Evolutionary conservation across 352 stramenopile genomes (phyloP), one percentile per base, ranked within the genome.

Genomic region (Globisporangium nodosum): DNA sequence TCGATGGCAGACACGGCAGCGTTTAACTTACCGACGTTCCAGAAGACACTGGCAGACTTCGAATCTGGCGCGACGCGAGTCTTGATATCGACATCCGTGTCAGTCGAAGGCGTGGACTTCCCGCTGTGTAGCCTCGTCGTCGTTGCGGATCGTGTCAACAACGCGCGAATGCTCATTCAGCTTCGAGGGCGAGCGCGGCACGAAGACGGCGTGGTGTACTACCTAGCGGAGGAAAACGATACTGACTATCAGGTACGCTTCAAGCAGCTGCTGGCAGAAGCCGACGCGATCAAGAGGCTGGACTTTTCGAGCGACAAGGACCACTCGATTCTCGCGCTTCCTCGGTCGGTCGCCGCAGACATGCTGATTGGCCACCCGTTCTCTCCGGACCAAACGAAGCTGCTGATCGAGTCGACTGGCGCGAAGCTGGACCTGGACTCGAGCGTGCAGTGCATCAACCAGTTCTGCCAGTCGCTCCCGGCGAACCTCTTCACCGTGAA

Each of bases 101-200:
- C 85, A 0, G 71, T 78, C 30, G 85, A 94, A 61, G 84, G 84
- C 7, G 75, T 94, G 24, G 85, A 94, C 57, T 92, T 94, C 47
- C 85, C 85, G 21, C 69, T 85, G 30, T 94, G 85, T 30, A 70
- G 67, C 4, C 61, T 93, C 49, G 75, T 93, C 49, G 46, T 91
- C 42, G 74, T 90, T 30, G 78, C 76, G 39, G 78, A 86, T 35
- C 70, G 70, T 3, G 68, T 93, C 49, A 65, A 63, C 21, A 78
- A 69, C 31, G 54, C 81, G 18, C 81, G 84, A 27, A 82, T 78
- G 62, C 67, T 93, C 31, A 85, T 91, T 46, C 84, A 93, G 54
- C 54, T 93, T 33, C 78, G 80, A 12, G 84, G 84, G 33, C 79
- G 84, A 42, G 84, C 84, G 8, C 81, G 84, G 18, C 81, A 93